A percentile compares a stretch with the other conserved stretches of the same genome.
phyloP scores from a whole-genome alignment of 371 early-diverging fungal species.

The Zopfochytrium polystomum region DNA sequence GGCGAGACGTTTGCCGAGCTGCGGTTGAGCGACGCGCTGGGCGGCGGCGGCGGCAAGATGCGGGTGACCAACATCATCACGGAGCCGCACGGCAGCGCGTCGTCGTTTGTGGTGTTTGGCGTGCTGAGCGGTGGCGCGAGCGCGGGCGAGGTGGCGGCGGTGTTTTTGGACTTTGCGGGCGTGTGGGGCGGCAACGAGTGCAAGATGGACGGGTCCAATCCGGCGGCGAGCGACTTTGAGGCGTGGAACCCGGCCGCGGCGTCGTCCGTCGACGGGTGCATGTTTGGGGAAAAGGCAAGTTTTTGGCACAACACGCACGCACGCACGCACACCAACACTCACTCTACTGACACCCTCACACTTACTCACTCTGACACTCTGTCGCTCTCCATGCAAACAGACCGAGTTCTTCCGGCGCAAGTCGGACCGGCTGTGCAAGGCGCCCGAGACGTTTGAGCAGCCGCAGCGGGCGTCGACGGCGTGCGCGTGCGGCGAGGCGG shows the following conservation, averaged over 20 bases:
- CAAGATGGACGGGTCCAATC: slow-evolving; percentile 21
- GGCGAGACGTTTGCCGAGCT: slow-evolving; percentile 28
- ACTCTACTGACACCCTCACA: neutral
- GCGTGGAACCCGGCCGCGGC: slow-evolving; percentile 36
- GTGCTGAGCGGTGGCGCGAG: slow-evolving; percentile 17
- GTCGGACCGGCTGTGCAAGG: slow-evolving; percentile 32
- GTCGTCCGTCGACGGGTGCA: slow-evolving; percentile 29
- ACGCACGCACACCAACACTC: neutral
- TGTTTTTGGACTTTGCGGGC: slow-evolving; percentile 40
- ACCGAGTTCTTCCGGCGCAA: slow-evolving; percentile 42
- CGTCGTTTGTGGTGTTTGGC: slow-evolving; percentile 45
- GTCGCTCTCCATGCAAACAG: slow-evolving; percentile 24
- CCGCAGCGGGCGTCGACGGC: slow-evolving; percentile 7
- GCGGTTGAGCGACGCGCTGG: slow-evolving; percentile 9
- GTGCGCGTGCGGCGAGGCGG: slow-evolving; percentile 47
- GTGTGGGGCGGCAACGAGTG: slow-evolving; percentile 40
- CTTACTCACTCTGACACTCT: slow-evolving; percentile 4
- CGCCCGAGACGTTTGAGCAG: slow-evolving; percentile 27
- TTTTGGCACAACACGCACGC: too few relatives aligned
- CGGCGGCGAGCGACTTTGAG: slow-evolving; percentile 42
- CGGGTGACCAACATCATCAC: slow-evolving; percentile 41
- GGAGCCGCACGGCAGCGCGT: slow-evolving; percentile 43
- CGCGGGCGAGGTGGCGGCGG: slow-evolving; percentile 21
- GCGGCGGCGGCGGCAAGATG: slow-evolving; percentile 38
- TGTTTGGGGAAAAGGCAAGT: slow-evolving; percentile 42